A percentile compares a stretch with the other conserved stretches of the same genome.
phyloP scores from a whole-genome alignment of 441 rosid genomes.

The Jatropha multifida region DNA sequence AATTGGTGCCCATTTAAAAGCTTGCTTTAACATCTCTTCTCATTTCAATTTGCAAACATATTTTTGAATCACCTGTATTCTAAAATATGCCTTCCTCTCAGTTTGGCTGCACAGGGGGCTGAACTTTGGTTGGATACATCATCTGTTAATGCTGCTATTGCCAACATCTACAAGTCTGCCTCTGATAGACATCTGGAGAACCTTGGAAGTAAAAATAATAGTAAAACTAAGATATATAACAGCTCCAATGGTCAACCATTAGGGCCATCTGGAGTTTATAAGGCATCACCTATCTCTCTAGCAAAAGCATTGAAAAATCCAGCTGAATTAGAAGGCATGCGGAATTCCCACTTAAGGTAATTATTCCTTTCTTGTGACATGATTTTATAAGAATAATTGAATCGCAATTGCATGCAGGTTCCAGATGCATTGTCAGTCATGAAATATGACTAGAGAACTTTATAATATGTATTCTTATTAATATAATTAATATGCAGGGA shows the following conservation, averaged over 20 bases:
- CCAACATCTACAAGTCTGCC: conserved; percentile 66
- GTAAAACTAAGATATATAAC: conserved; percentile 29
- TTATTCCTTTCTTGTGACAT: conserved; percentile 16
- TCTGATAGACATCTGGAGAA: conserved; percentile 45
- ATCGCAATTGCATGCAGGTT: background rate
- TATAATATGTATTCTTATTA: conserved; percentile 7
- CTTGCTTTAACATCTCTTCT: background rate
- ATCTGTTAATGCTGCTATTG: conserved; percentile 79
- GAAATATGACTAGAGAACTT: conserved; percentile 6
- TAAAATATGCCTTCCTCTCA: conserved; percentile 32
- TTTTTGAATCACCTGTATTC: conserved; percentile 6
- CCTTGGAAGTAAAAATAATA: conserved; percentile 33
- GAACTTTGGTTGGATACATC: conserved; percentile 86
- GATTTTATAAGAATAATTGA: background rate
- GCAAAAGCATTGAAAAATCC: conserved; percentile 88
- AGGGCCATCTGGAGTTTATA: conserved; percentile 62
- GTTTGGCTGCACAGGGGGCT: conserved; percentile 72
- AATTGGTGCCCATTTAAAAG: background rate
- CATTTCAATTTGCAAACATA: conserved; percentile 6
- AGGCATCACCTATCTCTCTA: conserved; percentile 73
- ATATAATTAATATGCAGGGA: conserved; percentile 55
- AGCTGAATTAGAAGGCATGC: conserved; percentile 88
- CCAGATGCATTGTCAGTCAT: background rate
- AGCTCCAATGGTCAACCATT: conserved; percentile 38
- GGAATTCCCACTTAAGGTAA: conserved; percentile 83